Evolutionary conservation across 306 rosid species (phyloP).

Genomic region (Nissolia schottii): DNA sequence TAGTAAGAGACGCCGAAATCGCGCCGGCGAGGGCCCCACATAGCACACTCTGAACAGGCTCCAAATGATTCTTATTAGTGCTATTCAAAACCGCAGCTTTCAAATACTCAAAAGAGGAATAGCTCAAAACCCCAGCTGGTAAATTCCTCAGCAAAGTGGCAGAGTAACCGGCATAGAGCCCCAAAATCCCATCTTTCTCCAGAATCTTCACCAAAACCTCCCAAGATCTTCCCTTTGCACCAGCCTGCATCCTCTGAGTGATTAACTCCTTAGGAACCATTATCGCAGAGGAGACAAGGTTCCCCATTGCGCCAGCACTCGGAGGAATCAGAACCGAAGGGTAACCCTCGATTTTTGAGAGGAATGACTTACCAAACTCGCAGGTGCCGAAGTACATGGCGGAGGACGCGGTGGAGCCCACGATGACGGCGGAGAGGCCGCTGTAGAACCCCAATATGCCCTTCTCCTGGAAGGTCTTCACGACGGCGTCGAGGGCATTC

Average conservation of each 20-base stretch:
- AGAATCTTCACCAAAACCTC: constrained; percentile 52
- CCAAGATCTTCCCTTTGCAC: constrained; percentile 75
- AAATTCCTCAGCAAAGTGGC: constrained; percentile 73
- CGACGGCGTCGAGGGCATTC: constrained; percentile 59
- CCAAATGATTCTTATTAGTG: constrained; percentile 36
- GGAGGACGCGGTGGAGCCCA: constrained; percentile 83
- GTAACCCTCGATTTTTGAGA: constrained; percentile 40
- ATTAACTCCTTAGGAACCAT: constrained; percentile 93
- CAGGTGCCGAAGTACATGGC: constrained; percentile 88
- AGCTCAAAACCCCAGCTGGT: constrained; percentile 88
- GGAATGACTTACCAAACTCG: constrained; percentile 76
- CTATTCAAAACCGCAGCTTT: constrained; percentile 56
- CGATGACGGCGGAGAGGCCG: constrained; percentile 81
- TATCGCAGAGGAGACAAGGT: constrained; percentile 72
- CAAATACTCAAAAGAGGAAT: constrained; percentile 82
- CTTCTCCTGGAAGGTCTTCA: constrained; percentile 57
- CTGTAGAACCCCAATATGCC: constrained; percentile 78
- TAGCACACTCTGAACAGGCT: constrained; percentile 75
- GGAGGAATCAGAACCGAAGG: constrained; percentile 75
- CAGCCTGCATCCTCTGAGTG: constrained; percentile 88
- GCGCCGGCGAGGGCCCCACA: constrained; percentile 95
- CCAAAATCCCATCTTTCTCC: constrained; percentile 72
- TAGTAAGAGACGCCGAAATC: constrained; percentile 78
- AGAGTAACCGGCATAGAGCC: constrained; percentile 76
- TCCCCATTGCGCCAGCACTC: constrained; percentile 84